Evolutionary conservation across 2,329 filamentous ascomycete genomes (phyloP).

Genomic region (Harringtonia lauricola): DNA sequence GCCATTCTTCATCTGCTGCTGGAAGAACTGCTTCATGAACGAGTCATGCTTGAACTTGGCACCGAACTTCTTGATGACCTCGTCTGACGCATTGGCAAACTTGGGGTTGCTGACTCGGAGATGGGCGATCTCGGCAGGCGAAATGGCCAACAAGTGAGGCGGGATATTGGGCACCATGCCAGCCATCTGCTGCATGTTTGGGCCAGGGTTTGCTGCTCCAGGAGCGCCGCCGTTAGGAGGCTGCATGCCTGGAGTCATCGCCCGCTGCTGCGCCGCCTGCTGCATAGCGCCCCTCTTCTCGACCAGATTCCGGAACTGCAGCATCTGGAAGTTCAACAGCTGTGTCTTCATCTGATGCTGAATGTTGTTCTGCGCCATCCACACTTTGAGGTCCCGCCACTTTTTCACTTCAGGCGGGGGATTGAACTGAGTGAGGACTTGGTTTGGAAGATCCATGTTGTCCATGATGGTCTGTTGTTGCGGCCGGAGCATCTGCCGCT

Average conservation of each 20-base stretch:
- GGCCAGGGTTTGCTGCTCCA: not conserved
- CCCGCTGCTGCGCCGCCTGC: constrained; percentile 10
- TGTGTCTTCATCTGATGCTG: constrained; percentile 20
- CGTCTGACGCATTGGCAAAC: constrained; percentile 8
- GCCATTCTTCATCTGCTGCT: constrained; percentile 5
- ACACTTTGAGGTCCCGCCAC: constrained; percentile 35
- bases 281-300: constrained; percentile 9
- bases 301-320: constrained; percentile 24
- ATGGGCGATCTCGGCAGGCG: constrained; percentile 7
- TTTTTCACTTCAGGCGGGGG: constrained; percentile 34
- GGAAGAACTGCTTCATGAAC: constrained; percentile 8
- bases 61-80: constrained; percentile 4
- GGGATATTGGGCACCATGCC: constrained; percentile 7
- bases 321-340: constrained; percentile 23
- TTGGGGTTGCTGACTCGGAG: constrained; percentile 8
- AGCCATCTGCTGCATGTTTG: constrained; percentile 4
- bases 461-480: constrained; percentile 33
- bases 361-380: constrained; percentile 26
- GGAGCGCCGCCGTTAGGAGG: not conserved
- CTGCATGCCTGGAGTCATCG: constrained; percentile 5
- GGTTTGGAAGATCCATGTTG: constrained; percentile 32
- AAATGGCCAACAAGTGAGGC: constrained; percentile 5
- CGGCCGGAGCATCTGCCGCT: constrained; percentile 11
- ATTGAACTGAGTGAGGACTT: constrained; percentile 19
- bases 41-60: constrained; percentile 7